Evolutionary conservation across 2,329 filamentous ascomycete species (phyloP), one percentile per base, ranked within the genome.

Genomic region (Bipolaris bicolor): DNA sequence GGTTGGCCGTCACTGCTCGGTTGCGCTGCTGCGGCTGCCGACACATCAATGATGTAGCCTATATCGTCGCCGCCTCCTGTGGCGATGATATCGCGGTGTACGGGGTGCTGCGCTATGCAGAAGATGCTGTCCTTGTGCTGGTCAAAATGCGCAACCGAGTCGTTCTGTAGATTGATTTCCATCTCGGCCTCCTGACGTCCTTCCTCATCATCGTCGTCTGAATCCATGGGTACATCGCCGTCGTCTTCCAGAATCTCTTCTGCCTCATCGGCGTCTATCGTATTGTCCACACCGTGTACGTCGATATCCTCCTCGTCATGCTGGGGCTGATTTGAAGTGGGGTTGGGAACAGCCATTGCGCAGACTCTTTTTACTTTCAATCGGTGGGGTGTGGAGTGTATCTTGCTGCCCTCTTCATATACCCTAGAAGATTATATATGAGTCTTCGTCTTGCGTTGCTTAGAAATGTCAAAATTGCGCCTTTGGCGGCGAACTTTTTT

Each of bases 111-210:
- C 16, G 94, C 92, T 75, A 99, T 95, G 78, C 91, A 88, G 81
- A 97, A 99, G 71, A 99, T 90, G 59, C 90, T 93, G 83, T 97
- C 92, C 67, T 88, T 90, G 81, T 97, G 92, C 34, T 80, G 78
- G 81, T 98, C 95, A 73, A 98, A 97, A 81, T 96, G 94, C 58
- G 92, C 94, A 65, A 89, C 83, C 64, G 92, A 96, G 82, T 99
- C 94, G 82, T 98, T 99, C 62, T 95, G 87, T 6, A 98, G 83
- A 40, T 86, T 80, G 40, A 97, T 87, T 75, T 95, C 91, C 75
- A 89, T 80, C 6, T 74, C 65, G 55, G 81, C 72, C 66, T 88
- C 84, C 26, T 81, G 79, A 34, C 81, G 79, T 50, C 84, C 83
- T 16, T 62, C 62, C 26, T 78, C 83, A 43, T 82, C 82, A 44